Base-by-base conservation (phyloP, 2,329 filamentous ascomycete species). In the Balansia obtecta region DNA sequence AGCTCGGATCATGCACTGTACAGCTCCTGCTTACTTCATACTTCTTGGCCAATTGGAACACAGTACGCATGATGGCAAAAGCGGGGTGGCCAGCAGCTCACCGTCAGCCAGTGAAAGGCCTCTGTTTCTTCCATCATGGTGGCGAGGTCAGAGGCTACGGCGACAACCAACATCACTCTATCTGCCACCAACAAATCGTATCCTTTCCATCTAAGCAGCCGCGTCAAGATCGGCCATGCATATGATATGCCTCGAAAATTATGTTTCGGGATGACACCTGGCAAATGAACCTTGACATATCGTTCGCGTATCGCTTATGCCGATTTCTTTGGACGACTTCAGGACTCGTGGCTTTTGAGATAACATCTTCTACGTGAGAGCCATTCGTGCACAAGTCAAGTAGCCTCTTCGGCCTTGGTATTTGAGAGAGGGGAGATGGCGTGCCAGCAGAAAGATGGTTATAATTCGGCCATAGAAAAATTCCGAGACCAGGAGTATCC, bases 401-500 rank as follows among this genome's bases (percentile, higher is more conserved):
- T 27, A 8, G 7, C 4, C 27, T 27, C 11, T 18, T 20, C 22
- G 4, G 40, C 18, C 18, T 42, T 9, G 12, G 16, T 20, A 15
- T 4, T 39, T n/a, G 7, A 33, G 12, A 20, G 30, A 3, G 42
- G 10, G 30, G n/a, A 15, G 1, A 49, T 45, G 41, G 20, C 41
- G 20, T 30, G 10, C 41, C 48, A 32, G 11, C n/a, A 38, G 20
- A 32, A 45, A 15, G 11, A 32, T 45, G 48, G 41, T 9, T 87
- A 87, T 62, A 80, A 85, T 62, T 63, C 64, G 50, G 67, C 67
- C 33, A 73, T 88, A 16, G 80, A 85, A 62, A 61, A 61, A 13
- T 70, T 86, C 32, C 73, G 83, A 53, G 65, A 72, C 15, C 61
- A 61, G 34, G 82, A 88, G 58, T 88, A 80, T 64, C 84, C 84